Evolutionary conservation across 176 grass and related monocot species (phyloP).

Genomic region (Avena eriantha): DNA sequence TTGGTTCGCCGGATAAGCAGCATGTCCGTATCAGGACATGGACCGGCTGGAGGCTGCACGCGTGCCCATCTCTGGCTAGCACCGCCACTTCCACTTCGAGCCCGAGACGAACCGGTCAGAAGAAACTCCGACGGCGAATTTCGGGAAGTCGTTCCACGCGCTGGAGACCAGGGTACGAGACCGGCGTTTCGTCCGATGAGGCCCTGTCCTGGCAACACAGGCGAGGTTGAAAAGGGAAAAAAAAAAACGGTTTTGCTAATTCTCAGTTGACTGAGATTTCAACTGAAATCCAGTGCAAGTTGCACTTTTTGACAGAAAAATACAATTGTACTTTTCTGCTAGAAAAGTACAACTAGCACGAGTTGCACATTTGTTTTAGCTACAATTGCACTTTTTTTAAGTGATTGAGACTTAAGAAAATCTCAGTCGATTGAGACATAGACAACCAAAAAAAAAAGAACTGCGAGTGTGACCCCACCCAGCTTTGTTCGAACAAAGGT

Average conservation of each 20-base stretch:
- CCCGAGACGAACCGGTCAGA: neutral
- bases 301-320: too few species aligned
- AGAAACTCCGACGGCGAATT: neutral
- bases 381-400: too few species aligned
- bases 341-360: too few species aligned
- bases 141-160: slow-evolving; percentile 14
- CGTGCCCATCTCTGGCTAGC: neutral
- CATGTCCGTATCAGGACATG: neutral
- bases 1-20: neutral
- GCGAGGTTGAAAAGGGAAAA: neutral
- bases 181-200: neutral
- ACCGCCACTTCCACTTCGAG: neutral
- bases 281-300: too few species aligned
- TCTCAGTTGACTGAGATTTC: too few species aligned
- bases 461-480: neutral
- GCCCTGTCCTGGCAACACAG: neutral
- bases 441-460: neutral
- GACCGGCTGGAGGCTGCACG: neutral
- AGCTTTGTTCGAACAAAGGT: too few species aligned
- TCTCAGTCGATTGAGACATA: too few species aligned
- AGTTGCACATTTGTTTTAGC: too few species aligned
- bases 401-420: too few species aligned
- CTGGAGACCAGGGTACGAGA: neutral
- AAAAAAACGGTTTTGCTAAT: too few species aligned
- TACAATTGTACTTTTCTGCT: too few species aligned